A percentile compares a stretch with the other conserved stretches of the same genome.
Conservation (phyloP, 2,329 filamentous ascomycete genomes). For the Blumeria graminis region DNA sequence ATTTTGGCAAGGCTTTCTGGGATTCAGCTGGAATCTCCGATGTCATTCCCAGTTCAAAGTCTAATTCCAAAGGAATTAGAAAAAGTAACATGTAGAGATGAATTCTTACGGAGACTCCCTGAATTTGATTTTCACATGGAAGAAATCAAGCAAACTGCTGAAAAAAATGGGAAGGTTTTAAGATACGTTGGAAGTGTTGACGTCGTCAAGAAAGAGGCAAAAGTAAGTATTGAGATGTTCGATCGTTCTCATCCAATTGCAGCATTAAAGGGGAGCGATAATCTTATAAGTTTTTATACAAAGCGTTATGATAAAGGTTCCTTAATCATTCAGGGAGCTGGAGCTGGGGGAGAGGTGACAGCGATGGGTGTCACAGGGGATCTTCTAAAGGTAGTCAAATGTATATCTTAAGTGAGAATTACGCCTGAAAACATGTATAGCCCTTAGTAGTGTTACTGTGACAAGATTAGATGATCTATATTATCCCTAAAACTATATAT, state of each 20-base stretch:
- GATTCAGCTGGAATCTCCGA: constrained; percentile 57
- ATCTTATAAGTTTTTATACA: constrained; percentile 97
- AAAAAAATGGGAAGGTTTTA: constrained; percentile 72
- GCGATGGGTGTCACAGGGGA: constrained; percentile 96
- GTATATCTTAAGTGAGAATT: constrained; percentile 16
- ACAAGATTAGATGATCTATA: constrained; percentile 6
- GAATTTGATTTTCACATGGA: constrained; percentile 83
- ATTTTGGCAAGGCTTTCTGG: constrained; percentile 77
- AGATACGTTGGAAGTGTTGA: constrained; percentile 89
- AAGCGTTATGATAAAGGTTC: constrained; percentile 80
- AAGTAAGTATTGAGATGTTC: constrained; percentile 78
- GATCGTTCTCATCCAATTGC: constrained; percentile 80
- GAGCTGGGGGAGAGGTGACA: constrained; percentile 83
- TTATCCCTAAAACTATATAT: not conserved
- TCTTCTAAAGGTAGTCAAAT: constrained; percentile 63
- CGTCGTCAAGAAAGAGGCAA: constrained; percentile 54
- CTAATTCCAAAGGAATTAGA: constrained; percentile 78
- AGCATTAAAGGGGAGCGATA: constrained; percentile 86
- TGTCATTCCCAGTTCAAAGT: constrained; percentile 79
- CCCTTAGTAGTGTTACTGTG: not conserved
- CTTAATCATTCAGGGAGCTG: constrained; percentile 81
- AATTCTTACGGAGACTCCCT: constrained; percentile 62
- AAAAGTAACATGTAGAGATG: constrained; percentile 47
- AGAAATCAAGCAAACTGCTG: constrained; percentile 58
- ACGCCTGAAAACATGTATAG: not conserved